phyloP scores from a whole-genome alignment of 352 stramenopile genomes.

The Globisporangium okanoganense region DNA sequence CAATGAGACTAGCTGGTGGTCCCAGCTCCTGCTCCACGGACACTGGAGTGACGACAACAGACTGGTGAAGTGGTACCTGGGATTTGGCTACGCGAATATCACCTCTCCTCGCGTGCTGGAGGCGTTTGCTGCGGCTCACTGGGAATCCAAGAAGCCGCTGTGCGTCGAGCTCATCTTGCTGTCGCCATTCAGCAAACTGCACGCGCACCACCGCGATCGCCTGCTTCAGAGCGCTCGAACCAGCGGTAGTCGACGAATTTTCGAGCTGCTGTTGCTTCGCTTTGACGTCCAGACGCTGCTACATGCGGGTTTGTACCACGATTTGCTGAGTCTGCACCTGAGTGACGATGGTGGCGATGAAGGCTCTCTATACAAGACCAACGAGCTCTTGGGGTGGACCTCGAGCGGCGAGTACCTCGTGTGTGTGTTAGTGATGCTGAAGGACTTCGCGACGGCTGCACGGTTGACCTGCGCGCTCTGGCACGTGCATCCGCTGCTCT shows the following conservation, averaged over 20 bases:
- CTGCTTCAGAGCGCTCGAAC: conserved; percentile 21
- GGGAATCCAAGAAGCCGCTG: conserved; percentile 28
- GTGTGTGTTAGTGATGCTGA: conserved; percentile 48
- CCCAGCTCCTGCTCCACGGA: conserved; percentile 40
- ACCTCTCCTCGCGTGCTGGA: conserved; percentile 20
- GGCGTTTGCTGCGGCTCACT: conserved; percentile 36
- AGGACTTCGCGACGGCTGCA: conserved; percentile 41
- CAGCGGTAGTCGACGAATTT: conserved; percentile 6
- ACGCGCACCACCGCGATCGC: conserved; percentile 29
- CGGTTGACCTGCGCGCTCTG: conserved; percentile 53
- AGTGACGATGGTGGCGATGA: neutral
- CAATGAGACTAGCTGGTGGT: conserved; percentile 24
- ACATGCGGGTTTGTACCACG: conserved; percentile 33
- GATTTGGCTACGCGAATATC: conserved; percentile 42
- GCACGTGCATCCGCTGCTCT: conserved; percentile 58
- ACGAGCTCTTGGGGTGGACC: conserved; percentile 30
- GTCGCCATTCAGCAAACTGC: conserved; percentile 51
- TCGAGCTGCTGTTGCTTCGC: conserved; percentile 58
- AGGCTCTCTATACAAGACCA: neutral
- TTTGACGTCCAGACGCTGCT: conserved; percentile 46
- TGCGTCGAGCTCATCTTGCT: conserved; percentile 50
- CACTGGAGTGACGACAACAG: conserved; percentile 28
- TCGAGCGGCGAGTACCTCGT: conserved; percentile 61
- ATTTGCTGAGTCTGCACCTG: conserved; percentile 27
- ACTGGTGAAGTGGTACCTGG: conserved; percentile 56